phyloP scores from a whole-genome alignment of 768 basidiomycete genomes.

The Flagelloscypha sp. region DNA sequence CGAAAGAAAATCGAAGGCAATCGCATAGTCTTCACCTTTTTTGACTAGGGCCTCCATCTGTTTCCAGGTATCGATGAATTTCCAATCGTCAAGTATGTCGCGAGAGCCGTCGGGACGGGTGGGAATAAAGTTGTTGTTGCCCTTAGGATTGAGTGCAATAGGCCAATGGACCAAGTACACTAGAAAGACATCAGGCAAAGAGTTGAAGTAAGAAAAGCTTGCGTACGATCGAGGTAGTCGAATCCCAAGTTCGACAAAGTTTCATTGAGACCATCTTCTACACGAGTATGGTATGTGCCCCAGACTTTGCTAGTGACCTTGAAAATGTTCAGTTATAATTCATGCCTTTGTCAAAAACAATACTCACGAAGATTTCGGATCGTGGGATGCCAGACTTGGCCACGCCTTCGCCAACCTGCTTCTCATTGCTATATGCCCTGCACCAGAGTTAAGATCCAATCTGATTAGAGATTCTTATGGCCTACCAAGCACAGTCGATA shows the following conservation, averaged over 20 bases:
- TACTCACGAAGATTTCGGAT: conserved; percentile 57
- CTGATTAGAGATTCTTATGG: conserved; percentile 12
- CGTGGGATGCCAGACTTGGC: conserved; percentile 69
- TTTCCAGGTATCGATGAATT: conserved; percentile 69
- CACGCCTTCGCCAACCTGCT: conserved; percentile 77
- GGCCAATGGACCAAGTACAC: conserved; percentile 81
- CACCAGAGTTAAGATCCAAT: conserved; percentile 4
- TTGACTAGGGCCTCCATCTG: conserved; percentile 70
- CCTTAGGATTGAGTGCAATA: conserved; percentile 60
- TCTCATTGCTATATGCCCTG: conserved; percentile 69
- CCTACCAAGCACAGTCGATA: conserved; percentile 59
- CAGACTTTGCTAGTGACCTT: conserved; percentile 70
- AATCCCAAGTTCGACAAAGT: conserved; percentile 73
- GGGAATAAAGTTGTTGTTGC: conserved; percentile 51
- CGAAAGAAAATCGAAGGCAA: not conserved
- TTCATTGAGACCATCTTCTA: conserved; percentile 67
- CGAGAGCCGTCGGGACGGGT: conserved; percentile 53
- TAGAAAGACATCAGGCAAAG: conserved; percentile 8
- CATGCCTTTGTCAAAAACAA: not conserved
- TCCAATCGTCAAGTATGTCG: conserved; percentile 61
- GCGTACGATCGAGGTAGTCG: conserved; percentile 75
- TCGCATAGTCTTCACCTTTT: conserved; percentile 35
- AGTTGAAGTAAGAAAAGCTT: conserved; percentile 11
- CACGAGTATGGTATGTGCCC: conserved; percentile 60
- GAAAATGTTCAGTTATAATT: conserved; percentile 16